A percentile compares a stretch with the other conserved stretches of the same genome.
phyloP scores from a whole-genome alignment of 164 flowering plant species.

The Magnolia sinica region DNA sequence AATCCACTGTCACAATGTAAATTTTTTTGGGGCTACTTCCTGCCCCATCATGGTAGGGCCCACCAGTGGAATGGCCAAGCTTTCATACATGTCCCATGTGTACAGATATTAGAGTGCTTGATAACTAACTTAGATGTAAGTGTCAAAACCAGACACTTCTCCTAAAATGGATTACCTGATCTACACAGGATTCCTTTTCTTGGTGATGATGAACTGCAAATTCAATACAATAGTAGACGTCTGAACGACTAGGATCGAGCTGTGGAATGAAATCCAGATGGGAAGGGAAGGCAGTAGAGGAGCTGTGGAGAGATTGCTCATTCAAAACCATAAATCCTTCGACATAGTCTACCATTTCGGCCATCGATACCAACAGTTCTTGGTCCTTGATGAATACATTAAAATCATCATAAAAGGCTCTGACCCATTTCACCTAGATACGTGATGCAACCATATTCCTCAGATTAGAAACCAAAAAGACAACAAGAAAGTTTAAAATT shows the following conservation, averaged over 20 bases:
- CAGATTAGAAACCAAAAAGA: neutral
- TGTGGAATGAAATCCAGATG: slow-evolving; percentile 18
- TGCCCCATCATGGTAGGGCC: too few species aligned
- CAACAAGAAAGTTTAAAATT: neutral
- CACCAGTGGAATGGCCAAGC: too few species aligned
- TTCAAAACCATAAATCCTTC: slow-evolving; percentile 33
- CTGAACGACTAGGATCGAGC: slow-evolving; percentile 17
- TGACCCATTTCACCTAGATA: slow-evolving; percentile 35
- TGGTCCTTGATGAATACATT: slow-evolving; percentile 28
- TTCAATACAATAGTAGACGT: slow-evolving; percentile 32
- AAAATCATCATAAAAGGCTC: slow-evolving; percentile 37
- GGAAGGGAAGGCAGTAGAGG: slow-evolving; percentile 26
- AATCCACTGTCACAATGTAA: too few species aligned
- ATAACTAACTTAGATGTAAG: too few species aligned
- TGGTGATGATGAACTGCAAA: slow-evolving; percentile 31
- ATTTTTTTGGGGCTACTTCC: too few species aligned
- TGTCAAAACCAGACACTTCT: neutral
- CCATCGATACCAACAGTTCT: slow-evolving; percentile 28
- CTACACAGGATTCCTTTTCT: slow-evolving; percentile 18
- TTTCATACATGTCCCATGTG: too few species aligned
- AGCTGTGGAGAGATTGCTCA: slow-evolving; percentile 23
- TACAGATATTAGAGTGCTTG: too few species aligned
- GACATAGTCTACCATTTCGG: slow-evolving; percentile 28
- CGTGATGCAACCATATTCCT: neutral
- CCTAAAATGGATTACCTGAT: slow-evolving; percentile 16